These are phyloP conservation scores for Peziza echinospora DNA, from an alignment of 495 filamentous ascomycete species.

Conservation along the genomic window DNA sequence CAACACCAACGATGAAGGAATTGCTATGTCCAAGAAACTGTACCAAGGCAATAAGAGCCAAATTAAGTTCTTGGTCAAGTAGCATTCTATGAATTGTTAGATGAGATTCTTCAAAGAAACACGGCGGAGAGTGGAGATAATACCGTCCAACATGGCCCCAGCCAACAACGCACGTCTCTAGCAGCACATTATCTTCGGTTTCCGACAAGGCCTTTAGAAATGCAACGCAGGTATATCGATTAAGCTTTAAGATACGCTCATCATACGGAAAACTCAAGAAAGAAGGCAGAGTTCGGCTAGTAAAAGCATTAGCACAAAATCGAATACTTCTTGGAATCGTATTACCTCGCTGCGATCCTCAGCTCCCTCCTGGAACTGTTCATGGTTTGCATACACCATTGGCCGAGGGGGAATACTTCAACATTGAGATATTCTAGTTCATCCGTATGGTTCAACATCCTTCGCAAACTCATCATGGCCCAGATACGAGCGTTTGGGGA, in stretches of 20 bases:
- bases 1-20: constrained; percentile 50
- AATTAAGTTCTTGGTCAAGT: constrained; percentile 57
- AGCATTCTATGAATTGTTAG: constrained; percentile 27
- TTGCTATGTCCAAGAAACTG: constrained; percentile 75
- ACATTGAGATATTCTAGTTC: constrained; percentile 39
- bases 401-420: constrained; percentile 39
- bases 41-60: constrained; percentile 60
- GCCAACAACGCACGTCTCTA: constrained; percentile 69
- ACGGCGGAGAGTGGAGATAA: constrained; percentile 2
- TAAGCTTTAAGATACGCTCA: constrained; percentile 31
- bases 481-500: constrained; percentile 41
- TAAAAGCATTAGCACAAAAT: constrained; percentile 19
- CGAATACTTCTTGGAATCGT: too few species aligned
- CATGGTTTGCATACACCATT: constrained; percentile 61
- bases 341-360: constrained; percentile 40
- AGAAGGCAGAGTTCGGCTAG: constrained; percentile 38
- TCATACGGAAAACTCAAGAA: constrained; percentile 37
- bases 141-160: constrained; percentile 61
- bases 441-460: constrained; percentile 41
- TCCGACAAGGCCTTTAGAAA: constrained; percentile 50
- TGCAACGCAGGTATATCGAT: constrained; percentile 43
- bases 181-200: constrained; percentile 35
- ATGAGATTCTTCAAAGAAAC: too few species aligned
- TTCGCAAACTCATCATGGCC: constrained; percentile 49
- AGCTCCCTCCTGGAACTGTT: constrained; percentile 69